Evolutionary conservation across 2,329 filamentous ascomycete genomes (phyloP).

Genomic region (Cercospora janseana): DNA sequence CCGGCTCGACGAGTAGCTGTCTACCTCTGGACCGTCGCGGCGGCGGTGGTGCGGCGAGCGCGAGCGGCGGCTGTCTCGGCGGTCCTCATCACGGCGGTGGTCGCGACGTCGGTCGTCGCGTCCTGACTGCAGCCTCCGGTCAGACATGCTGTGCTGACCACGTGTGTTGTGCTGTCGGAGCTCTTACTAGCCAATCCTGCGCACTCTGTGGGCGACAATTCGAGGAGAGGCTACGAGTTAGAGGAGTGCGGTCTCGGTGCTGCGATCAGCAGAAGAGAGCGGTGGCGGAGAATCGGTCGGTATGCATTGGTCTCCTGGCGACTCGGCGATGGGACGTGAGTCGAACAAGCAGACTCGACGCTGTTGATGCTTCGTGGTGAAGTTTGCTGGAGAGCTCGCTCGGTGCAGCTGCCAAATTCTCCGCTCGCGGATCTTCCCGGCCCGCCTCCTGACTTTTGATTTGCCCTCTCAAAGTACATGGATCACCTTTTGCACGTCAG

Average conservation of each 20-base stretch:
- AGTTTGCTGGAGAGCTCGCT: too few relatives aligned
- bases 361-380: too few relatives aligned
- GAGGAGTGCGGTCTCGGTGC: background rate
- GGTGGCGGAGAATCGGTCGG: too few relatives aligned
- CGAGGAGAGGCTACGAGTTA: slow-evolving; percentile 10
- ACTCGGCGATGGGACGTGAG: too few relatives aligned
- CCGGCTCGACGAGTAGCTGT: slow-evolving; percentile 89
- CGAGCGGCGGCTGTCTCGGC: slow-evolving; percentile 59
- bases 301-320: too few relatives aligned
- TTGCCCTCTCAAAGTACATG: too few relatives aligned
- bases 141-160: slow-evolving; percentile 37
- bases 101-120: slow-evolving; percentile 46
- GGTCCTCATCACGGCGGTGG: slow-evolving; percentile 45
- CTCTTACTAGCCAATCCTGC: slow-evolving; percentile 31
- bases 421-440: too few relatives aligned
- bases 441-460: too few relatives aligned
- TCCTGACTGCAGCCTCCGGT: slow-evolving; percentile 43
- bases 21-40: slow-evolving; percentile 57
- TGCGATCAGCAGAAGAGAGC: slow-evolving; percentile 5
- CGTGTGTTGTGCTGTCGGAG: slow-evolving; percentile 25
- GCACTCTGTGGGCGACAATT: slow-evolving; percentile 7
- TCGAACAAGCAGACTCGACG: background rate
- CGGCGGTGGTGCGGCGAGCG: slow-evolving; percentile 72
- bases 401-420: too few relatives aligned
- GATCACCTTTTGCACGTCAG: too few relatives aligned